Evolutionary conservation across 108 stramenopile species (phyloP).

Genomic region (Discostella stelligeroides): DNA sequence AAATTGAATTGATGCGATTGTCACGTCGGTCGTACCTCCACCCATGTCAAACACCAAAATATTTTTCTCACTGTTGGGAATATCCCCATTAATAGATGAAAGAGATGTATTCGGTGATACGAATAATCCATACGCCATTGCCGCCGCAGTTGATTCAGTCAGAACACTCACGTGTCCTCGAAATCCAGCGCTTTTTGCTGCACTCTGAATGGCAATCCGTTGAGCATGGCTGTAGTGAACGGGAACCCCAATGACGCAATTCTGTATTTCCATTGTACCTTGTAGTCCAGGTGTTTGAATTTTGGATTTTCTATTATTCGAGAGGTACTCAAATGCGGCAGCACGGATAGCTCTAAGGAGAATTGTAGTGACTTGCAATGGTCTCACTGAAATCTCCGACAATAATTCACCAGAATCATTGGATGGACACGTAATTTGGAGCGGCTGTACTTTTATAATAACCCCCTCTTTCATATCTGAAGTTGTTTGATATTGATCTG

Average conservation of each 20-base stretch:
- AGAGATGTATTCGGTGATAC: slow-evolving; percentile 34
- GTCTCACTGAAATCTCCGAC: slow-evolving; percentile 38
- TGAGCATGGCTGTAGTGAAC: slow-evolving; percentile 71
- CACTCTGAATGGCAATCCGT: slow-evolving; percentile 56
- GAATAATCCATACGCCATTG: slow-evolving; percentile 84
- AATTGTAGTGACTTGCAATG: slow-evolving; percentile 56
- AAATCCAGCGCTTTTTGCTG: slow-evolving; percentile 72
- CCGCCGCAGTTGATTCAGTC: slow-evolving; percentile 82
- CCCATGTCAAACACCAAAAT: slow-evolving; percentile 90
- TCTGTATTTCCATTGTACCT: slow-evolving; percentile 17
- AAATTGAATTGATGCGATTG: slow-evolving; percentile 57
- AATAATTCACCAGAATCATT: background rate
- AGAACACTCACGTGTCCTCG: slow-evolving; percentile 62
- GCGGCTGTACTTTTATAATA: slow-evolving; percentile 31
- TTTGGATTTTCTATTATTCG: slow-evolving; percentile 50
- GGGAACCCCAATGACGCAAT: slow-evolving; percentile 79
- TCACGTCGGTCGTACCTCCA: slow-evolving; percentile 88
- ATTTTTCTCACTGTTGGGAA: slow-evolving; percentile 28
- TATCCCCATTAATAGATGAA: slow-evolving; percentile 1
- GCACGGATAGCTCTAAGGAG: slow-evolving; percentile 56
- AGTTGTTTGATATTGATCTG: background rate
- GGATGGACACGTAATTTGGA: slow-evolving; percentile 12
- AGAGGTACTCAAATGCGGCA: slow-evolving; percentile 56
- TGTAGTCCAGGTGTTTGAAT: slow-evolving; percentile 53
- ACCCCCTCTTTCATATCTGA: slow-evolving; percentile 33